Conservation (phyloP, 306 rosid species). For the Ochetophila trinervis region DNA sequence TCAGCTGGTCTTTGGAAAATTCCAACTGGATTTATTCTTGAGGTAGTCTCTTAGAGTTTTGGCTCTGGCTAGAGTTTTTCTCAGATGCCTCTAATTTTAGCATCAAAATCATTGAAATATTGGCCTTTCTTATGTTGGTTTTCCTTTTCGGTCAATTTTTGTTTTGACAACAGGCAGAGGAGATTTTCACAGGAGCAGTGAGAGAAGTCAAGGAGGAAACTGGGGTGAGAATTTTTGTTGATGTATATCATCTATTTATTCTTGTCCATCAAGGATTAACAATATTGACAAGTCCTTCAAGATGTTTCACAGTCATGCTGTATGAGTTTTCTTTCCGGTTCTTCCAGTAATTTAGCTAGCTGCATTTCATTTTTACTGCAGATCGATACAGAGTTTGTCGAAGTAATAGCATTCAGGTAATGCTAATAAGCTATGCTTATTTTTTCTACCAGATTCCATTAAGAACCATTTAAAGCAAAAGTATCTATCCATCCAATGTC, state of each 20-base stretch:
- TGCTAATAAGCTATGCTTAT: conserved; percentile 1
- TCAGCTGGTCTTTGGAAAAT: conserved; percentile 80
- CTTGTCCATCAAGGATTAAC: neutral
- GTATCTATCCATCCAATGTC: too few species aligned
- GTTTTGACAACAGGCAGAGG: conserved; percentile 63
- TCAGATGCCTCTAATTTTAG: neutral
- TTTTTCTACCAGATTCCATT: neutral
- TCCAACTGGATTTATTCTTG: conserved; percentile 90
- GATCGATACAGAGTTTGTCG: conserved; percentile 83
- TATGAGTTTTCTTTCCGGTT: neutral
- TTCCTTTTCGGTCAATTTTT: conserved; percentile 13
- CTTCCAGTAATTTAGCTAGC: conserved; percentile 16
- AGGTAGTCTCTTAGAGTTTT: conserved; percentile 44
- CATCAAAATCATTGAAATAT: conserved; percentile 13
- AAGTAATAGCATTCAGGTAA: conserved; percentile 96
- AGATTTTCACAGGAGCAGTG: conserved; percentile 80
- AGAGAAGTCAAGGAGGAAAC: conserved; percentile 99
- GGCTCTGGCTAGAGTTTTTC: neutral
- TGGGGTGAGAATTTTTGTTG: conserved; percentile 48
- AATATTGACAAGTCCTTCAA: conserved; percentile 5
- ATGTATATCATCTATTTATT: neutral
- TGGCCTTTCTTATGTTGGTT: neutral
- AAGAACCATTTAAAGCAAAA: too few species aligned
- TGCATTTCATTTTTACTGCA: conserved; percentile 40
- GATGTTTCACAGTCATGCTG: neutral